These are phyloP conservation scores for Globisporangium paddicum DNA, from an alignment of 352 stramenopile species.

Conservation along the genomic window DNA sequence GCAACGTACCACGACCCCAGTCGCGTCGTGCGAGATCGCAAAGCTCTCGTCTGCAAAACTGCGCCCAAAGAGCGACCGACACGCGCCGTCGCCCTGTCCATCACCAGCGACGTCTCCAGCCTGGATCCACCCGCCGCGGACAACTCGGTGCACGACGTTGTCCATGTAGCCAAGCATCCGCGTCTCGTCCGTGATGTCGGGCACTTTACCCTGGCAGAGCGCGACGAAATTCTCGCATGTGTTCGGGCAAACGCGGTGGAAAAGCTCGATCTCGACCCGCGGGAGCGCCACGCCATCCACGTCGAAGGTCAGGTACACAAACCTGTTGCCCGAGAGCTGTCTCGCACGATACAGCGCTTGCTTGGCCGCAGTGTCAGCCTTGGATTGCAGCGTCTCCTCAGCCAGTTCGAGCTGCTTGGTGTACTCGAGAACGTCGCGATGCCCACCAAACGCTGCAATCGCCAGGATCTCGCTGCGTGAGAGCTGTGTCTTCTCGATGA, in stretches of 20 bases:
- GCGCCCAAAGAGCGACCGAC: constrained; percentile 51
- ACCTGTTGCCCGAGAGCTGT: constrained; percentile 46
- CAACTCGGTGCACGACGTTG: constrained; percentile 58
- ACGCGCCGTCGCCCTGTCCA: constrained; percentile 40
- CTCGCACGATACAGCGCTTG: constrained; percentile 39
- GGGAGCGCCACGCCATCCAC: constrained; percentile 56
- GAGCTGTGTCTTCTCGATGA: constrained; percentile 46
- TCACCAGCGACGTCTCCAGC: constrained; percentile 47
- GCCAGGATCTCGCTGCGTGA: constrained; percentile 47
- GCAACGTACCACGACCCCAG: constrained; percentile 52
- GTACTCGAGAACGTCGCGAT: constrained; percentile 13
- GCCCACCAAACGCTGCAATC: constrained; percentile 42
- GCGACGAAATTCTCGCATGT: constrained; percentile 77
- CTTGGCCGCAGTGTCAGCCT: constrained; percentile 35
- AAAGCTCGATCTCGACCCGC: constrained; percentile 69
- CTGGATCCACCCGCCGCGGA: constrained; percentile 71
- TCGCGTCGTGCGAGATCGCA: constrained; percentile 50
- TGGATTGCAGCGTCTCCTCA: constrained; percentile 44
- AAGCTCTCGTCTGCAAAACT: constrained; percentile 78
- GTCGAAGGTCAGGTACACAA: constrained; percentile 56
- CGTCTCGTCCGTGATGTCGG: constrained; percentile 33
- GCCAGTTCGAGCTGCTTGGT: constrained; percentile 29
- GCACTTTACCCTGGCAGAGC: constrained; percentile 52
- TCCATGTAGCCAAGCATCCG: constrained; percentile 44
- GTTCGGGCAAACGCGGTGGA: constrained; percentile 45